A percentile compares a stretch with the other conserved stretches of the same genome.
Evolutionary conservation across 768 basidiomycete genomes (phyloP).

Genomic region (Lactarius trivialis): DNA sequence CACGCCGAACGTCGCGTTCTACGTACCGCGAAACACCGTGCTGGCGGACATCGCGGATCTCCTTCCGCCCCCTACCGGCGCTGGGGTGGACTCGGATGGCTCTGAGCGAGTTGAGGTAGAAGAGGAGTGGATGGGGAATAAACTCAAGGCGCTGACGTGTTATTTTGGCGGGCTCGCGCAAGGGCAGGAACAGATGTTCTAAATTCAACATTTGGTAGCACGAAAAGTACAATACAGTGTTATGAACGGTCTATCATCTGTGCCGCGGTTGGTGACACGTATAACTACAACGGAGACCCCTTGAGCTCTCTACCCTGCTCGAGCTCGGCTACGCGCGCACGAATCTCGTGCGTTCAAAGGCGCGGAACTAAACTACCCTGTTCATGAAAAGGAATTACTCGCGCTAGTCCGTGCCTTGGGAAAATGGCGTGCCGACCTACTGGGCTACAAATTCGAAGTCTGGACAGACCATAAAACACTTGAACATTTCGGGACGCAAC

Average conservation of each 20-base stretch:
- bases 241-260: too few species aligned
- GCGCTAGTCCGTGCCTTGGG: constrained; percentile 35
- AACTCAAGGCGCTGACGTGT: constrained; percentile 90
- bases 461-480: constrained; percentile 30
- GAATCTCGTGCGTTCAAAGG: too few species aligned
- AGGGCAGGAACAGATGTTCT: constrained; percentile 62
- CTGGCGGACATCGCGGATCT: constrained; percentile 65
- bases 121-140: constrained; percentile 93
- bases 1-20: constrained; percentile 83
- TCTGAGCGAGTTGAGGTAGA: constrained; percentile 79
- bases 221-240: background rate
- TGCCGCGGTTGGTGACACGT: too few species aligned
- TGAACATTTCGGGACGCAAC: constrained; percentile 24
- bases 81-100: background rate
- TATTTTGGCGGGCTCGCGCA: constrained; percentile 82
- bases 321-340: too few species aligned
- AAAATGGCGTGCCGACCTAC: constrained; percentile 27
- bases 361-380: too few species aligned
- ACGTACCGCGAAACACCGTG: constrained; percentile 74
- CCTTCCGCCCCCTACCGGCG: constrained; percentile 24
- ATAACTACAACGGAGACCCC: too few species aligned
- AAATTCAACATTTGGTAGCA: constrained; percentile 7
- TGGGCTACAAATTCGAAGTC: constrained; percentile 24
- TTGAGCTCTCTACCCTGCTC: too few species aligned
- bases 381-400: constrained; percentile 1